Evolutionary conservation across 352 stramenopile species (phyloP), one percentile per base, ranked within the genome.

Genomic region (Phytophthora brassicae): DNA sequence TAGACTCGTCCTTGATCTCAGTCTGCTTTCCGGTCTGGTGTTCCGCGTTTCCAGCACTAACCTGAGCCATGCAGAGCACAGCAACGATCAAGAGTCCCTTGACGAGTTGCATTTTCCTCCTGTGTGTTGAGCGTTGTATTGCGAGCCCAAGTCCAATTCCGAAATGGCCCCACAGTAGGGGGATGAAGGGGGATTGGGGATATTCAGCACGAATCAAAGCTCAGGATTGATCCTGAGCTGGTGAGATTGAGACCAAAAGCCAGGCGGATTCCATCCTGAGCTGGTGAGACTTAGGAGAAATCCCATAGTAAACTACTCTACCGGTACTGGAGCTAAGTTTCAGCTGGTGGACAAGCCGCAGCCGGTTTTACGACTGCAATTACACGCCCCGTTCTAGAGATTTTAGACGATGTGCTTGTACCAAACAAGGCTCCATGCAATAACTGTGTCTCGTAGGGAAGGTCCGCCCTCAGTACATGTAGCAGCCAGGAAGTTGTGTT

Each of bases 201-300:
- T 45, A 66, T 65, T 70, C 61, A 43, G 61, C 47, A 44, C 61
- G 26, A 38, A 56, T 65, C 61, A 70, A 65, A 66, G 61, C 61
- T 20, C 22, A 61, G 38, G 61, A 70, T 66, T 61, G 24, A 66
- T 70, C 61, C 9, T 61, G 56, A 42, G 61, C 55, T 64, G 57
- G 57, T 53, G 58, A 59, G 62, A 42, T 14, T 19, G 39, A 35
- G 35, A 13, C 45, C 23, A 66, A 56, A 62, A 44, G n/a, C 52
- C 49, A 58, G 64, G 52, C 57, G 64, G 17, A 6, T 20, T 43
- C 41, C 57, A 51, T 57, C 36, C 35, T 20, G 20, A 9, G 57
- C 58, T 64, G 50, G 47, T 60, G 61, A 69, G 61, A 24, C 33
- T 31, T 19, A 33, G 9, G 31, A 22, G 43, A 36, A 52, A 35